phyloP scores from a whole-genome alignment of 140 eudicot genomes.

The Ambrosia hybrid region DNA sequence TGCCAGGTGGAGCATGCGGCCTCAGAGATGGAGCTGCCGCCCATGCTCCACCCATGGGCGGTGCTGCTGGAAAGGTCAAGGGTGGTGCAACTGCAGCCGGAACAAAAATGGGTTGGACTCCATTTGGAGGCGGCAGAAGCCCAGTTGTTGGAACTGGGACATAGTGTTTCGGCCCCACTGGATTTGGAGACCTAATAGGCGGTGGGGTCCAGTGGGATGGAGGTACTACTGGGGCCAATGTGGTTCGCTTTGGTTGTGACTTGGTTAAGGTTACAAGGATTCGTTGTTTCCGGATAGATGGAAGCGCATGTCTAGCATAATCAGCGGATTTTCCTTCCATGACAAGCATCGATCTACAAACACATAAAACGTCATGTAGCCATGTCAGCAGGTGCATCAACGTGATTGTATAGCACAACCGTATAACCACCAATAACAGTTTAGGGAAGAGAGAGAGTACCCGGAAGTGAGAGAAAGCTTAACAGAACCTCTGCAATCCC shows the following conservation, averaged over 20 bases:
- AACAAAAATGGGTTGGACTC: conserved; percentile 63
- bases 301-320: conserved; percentile 60
- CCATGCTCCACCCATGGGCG: conserved; percentile 59
- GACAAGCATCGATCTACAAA: conserved; percentile 63
- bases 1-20: conserved; percentile 70
- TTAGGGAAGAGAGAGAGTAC: conserved; percentile 35
- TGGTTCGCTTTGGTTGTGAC: conserved; percentile 37
- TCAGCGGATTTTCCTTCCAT: conserved; percentile 77
- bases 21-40: conserved; percentile 42
- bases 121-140: conserved; percentile 51
- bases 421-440: not conserved
- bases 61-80: conserved; percentile 55
- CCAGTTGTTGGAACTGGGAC: conserved; percentile 48
- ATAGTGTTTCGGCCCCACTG: conserved; percentile 54
- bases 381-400: not conserved
- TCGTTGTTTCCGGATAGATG: conserved; percentile 58
- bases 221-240: conserved; percentile 14
- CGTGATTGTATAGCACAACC: not conserved
- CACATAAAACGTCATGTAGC: conserved; percentile 7
- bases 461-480: conserved; percentile 74
- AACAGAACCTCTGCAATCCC: conserved; percentile 62
- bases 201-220: conserved; percentile 51
- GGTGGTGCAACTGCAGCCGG: conserved; percentile 54
- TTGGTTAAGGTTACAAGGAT: conserved; percentile 64
- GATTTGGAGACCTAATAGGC: conserved; percentile 45